phyloP scores from a whole-genome alignment of 106 monocot genomes.

The Dactylorhiza incarnata region DNA sequence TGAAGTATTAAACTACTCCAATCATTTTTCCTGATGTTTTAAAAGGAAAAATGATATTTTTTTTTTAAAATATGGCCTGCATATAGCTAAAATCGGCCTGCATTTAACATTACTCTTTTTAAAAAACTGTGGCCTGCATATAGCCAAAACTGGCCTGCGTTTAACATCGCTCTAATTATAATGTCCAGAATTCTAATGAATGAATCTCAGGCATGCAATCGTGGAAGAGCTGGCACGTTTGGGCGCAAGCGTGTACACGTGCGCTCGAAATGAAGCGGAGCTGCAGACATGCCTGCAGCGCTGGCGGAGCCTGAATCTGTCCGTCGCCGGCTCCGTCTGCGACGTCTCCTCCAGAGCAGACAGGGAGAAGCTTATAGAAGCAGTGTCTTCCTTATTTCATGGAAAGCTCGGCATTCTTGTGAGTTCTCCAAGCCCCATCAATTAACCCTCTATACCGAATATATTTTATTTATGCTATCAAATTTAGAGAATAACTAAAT shows the following conservation, averaged over 20 bases:
- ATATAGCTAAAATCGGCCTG: too few relatives aligned
- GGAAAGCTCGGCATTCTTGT: conserved; percentile 30
- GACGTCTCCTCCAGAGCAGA: conserved; percentile 23
- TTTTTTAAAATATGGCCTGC: too few relatives aligned
- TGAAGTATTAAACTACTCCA: too few relatives aligned
- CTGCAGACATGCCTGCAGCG: conserved; percentile 13
- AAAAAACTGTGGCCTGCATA: too few relatives aligned
- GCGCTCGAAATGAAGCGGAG: conserved; percentile 24
- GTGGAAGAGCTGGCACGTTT: conserved; percentile 23
- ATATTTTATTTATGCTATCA: too few relatives aligned
- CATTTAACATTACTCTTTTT: too few relatives aligned
- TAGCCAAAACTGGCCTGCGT: too few relatives aligned
- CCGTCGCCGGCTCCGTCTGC: conserved; percentile 20
- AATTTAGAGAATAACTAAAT: too few relatives aligned
- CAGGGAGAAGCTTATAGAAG: conserved; percentile 15
- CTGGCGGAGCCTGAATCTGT: conserved; percentile 11
- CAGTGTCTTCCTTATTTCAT: conserved; percentile 10
- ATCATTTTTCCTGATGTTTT: too few relatives aligned
- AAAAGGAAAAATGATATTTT: too few relatives aligned
- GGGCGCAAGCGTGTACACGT: conserved; percentile 17
- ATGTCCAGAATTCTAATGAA: neutral
- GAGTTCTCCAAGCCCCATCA: neutral
- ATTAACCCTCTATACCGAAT: too few relatives aligned
- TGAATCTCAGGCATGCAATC: conserved; percentile 6
- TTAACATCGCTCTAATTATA: neutral